Evolutionary conservation across 192 early-diverging fungal species (phyloP).

Genomic region (Spizellomyces punctatus): DNA sequence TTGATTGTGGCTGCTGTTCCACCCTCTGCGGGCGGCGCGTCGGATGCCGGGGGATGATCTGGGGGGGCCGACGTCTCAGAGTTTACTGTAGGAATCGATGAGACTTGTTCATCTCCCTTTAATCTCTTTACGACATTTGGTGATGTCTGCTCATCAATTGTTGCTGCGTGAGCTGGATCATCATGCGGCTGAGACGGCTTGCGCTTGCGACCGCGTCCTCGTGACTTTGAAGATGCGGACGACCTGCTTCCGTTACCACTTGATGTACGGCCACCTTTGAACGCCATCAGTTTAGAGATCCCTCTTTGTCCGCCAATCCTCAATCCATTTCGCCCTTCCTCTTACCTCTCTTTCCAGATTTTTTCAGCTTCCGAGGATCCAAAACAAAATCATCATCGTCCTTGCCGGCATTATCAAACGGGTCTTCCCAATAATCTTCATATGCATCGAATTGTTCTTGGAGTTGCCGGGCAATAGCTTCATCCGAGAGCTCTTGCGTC

Average conservation of each 20-base stretch:
- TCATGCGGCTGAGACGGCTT: no score
- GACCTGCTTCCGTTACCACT: not conserved
- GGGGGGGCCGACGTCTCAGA: not conserved
- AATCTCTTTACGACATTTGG: not conserved
- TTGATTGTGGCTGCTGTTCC: not conserved
- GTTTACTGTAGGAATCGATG: not conserved
- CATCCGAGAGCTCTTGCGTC: slow-evolving; percentile 4
- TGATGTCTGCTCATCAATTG: no score
- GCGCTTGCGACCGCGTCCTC: no score
- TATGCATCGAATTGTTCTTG: slow-evolving; percentile 9
- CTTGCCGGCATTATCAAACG: not conserved
- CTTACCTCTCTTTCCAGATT: not conserved
- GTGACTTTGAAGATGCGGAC: no score
- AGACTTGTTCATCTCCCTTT: not conserved
- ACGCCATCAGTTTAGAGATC: not conserved
- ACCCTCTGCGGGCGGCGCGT: not conserved
- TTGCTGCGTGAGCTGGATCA: no score
- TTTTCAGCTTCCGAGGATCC: slow-evolving; percentile 4
- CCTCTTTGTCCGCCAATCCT: not conserved
- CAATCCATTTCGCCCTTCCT: not conserved
- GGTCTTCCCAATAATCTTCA: not conserved
- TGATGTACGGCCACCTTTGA: not conserved
- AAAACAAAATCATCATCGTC: slow-evolving; percentile 23
- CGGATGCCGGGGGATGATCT: not conserved
- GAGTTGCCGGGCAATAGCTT: slow-evolving; percentile 15